phyloP scores from a whole-genome alignment of 768 basidiomycete species.

The Tephrocybe rancida region DNA sequence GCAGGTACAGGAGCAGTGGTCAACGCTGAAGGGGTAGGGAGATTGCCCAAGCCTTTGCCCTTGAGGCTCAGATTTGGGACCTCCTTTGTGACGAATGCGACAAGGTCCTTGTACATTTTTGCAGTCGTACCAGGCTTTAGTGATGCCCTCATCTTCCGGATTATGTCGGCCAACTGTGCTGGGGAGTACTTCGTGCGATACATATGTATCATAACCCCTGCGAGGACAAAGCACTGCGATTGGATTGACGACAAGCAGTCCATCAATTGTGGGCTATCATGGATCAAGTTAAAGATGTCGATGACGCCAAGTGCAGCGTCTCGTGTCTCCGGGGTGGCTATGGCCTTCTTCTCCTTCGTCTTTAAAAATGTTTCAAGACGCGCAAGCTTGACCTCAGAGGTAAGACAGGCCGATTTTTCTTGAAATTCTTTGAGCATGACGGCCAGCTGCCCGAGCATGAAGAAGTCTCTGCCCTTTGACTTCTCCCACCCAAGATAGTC shows the following conservation, averaged over 20 bases:
- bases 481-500: constrained; percentile 42
- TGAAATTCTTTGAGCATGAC: constrained; percentile 21
- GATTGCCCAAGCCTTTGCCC: not conserved
- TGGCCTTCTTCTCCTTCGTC: not conserved
- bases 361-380: constrained; percentile 28
- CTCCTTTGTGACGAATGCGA: constrained; percentile 9
- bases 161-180: constrained; percentile 43
- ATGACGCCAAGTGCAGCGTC: constrained; percentile 7
- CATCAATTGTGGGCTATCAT: constrained; percentile 10
- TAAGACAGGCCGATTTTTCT: constrained; percentile 5
- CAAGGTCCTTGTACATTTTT: constrained; percentile 8
- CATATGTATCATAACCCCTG: constrained; percentile 40
- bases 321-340: not conserved
- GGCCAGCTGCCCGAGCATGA: constrained; percentile 40
- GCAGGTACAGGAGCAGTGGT: not conserved
- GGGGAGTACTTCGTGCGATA: constrained; percentile 33
- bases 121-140: constrained; percentile 4
- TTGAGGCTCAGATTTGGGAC: constrained; percentile 3
- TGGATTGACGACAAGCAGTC: constrained; percentile 26
- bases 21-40: not conserved
- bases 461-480: constrained; percentile 48
- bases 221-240: constrained; percentile 48
- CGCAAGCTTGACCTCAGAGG: constrained; percentile 19
- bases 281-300: constrained; percentile 15
- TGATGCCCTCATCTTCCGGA: constrained; percentile 32